Evolutionary conservation across 371 early-diverging fungal genomes (phyloP), one percentile per base, ranked within the genome.

Genomic region (Capillidium heterosporum): DNA sequence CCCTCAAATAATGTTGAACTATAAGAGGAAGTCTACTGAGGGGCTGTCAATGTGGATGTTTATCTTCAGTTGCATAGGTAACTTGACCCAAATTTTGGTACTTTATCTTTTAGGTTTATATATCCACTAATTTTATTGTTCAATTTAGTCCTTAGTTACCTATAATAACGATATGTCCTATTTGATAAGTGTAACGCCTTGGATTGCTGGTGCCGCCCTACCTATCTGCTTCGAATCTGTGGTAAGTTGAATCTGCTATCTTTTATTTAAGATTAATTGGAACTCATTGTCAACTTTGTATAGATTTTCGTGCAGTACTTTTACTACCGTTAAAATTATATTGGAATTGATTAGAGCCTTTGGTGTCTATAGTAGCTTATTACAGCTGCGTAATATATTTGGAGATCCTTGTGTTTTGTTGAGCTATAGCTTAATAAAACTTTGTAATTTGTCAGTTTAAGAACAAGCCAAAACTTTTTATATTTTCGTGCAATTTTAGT

Each of bases 1-100:
- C 42, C 90, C 91, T 2, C 91, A 91, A 62, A 82, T 91, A 60
- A 71, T 79, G 62, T 77, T 80, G 66, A 87, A 85, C 60, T 78
- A 73, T 66, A 63, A 71, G 44, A 74, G 75, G 46, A 71, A 81
- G 63, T 82, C 85, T 21, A 76, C 76, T 3, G 78, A 85, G 57
- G 89, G 89, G 0, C 66, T 91, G 32, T 75, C 81, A 11, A 61
- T 87, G 52, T 65, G 67, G 58, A 84, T 91, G 82, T 90, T 91
- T 65, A 56, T 80, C 26, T 81, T 82, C 67, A 81, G 87, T 44
- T 78, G 87, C n/a, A 59, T 81, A n/a, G 89, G 87, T 31, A 91
- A 91, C 68, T 53, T 81, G 2, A 80, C 87, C 2, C 89, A 80
- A 52, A 61, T 64, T 57, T 52, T 43, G 59, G 59, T 59, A 54